Evolutionary conservation across 1,284 basidiomycete species (phyloP).

Genomic region (Athelia psychrophila): DNA sequence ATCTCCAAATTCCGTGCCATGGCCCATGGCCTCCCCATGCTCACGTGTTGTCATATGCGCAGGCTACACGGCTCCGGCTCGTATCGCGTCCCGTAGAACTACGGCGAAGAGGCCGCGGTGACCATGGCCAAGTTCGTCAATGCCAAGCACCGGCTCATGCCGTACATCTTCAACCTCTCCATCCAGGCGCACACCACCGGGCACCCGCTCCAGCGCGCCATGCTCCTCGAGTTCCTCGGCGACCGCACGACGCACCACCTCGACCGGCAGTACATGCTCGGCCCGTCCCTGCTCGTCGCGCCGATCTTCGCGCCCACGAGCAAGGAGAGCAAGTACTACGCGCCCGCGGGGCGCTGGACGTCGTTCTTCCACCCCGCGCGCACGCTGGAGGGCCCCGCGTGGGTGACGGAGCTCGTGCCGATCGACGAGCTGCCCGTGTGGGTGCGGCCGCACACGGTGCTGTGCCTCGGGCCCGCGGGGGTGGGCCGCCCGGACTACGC

Average conservation of each 20-base stretch:
- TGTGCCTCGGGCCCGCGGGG: conserved; percentile 53
- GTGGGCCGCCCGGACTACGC: conserved; percentile 67
- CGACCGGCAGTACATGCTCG: conserved; percentile 59
- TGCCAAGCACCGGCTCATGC: conserved; percentile 57
- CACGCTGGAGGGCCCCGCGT: conserved; percentile 45
- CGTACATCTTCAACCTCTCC: conserved; percentile 54
- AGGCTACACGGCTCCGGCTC: no score
- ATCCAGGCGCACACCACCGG: conserved; percentile 47
- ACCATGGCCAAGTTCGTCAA: conserved; percentile 52
- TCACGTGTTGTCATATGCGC: not conserved
- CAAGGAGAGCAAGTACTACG: conserved; percentile 47
- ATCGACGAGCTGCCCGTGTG: conserved; percentile 64
- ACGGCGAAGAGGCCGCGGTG: conserved; percentile 41
- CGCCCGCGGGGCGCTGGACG: conserved; percentile 49
- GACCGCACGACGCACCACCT: conserved; percentile 48
- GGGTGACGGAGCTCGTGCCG: conserved; percentile 56
- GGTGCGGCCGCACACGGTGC: conserved; percentile 55
- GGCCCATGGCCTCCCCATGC: not conserved
- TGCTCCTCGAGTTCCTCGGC: conserved; percentile 56
- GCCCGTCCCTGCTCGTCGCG: conserved; percentile 51
- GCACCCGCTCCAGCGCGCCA: conserved; percentile 54
- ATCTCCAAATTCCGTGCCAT: no score
- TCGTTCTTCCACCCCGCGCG: conserved; percentile 48
- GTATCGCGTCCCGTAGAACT: no score
- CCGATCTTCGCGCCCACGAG: conserved; percentile 43